Conservation (phyloP, 179 eudicot genomes). For the Camellia oleifera region DNA sequence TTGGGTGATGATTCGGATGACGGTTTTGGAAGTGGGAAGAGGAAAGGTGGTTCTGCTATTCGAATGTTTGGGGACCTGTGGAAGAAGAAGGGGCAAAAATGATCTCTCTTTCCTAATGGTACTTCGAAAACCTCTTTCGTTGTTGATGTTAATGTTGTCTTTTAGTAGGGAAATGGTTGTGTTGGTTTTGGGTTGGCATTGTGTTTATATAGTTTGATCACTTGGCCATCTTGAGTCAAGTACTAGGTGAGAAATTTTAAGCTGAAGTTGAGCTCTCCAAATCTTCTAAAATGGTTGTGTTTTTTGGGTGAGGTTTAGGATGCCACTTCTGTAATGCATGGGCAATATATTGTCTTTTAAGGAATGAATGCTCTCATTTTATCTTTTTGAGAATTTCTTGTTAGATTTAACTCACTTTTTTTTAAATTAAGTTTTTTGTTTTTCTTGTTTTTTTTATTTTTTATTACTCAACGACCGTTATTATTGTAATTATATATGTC, state of each 20-base stretch:
- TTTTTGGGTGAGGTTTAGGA: no score
- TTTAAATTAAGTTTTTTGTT: no score
- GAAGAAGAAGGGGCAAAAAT: slow-evolving; percentile 85
- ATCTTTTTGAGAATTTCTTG: no score
- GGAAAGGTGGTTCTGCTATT: slow-evolving; percentile 78
- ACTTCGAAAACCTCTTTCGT: slow-evolving; percentile 8
- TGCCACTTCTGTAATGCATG: no score
- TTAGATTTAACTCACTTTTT: no score
- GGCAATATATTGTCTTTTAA: no score
- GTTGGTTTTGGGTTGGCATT: neutral
- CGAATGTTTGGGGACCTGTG: slow-evolving; percentile 88
- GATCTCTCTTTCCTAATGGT: neutral
- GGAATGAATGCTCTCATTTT: no score
- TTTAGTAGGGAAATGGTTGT: neutral
- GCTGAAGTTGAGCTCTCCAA: neutral
- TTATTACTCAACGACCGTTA: no score
- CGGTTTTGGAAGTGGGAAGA: slow-evolving; percentile 57
- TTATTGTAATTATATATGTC: no score
- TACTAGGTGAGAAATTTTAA: no score
- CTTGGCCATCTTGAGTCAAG: neutral
- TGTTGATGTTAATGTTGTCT: neutral
- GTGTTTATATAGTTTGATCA: neutral
- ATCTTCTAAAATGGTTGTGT: neutral
- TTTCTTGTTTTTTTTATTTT: no score
- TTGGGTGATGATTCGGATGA: slow-evolving; percentile 56